Percentiles rank a stretch among this genome's conserved stretches.
Conservation (phyloP, 176 grass and related monocot genomes). For the Hsuehochloa calcarea region DNA sequence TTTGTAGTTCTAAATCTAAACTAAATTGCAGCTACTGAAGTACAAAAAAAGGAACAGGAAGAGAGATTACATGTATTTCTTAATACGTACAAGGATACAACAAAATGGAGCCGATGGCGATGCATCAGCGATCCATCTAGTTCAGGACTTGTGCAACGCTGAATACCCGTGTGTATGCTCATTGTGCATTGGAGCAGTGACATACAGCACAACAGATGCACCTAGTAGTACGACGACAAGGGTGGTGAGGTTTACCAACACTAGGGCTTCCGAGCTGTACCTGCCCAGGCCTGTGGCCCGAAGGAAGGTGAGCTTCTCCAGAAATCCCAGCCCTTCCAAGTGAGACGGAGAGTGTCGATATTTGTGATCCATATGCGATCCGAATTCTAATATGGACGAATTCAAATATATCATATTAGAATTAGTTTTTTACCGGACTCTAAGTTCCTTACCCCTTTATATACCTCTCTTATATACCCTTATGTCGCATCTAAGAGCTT, state of each 20-base stretch:
- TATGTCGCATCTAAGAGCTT: too few species aligned
- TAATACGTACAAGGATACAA: background rate
- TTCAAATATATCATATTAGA: too few species aligned
- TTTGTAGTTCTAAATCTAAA: background rate
- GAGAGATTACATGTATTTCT: background rate
- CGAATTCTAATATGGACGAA: too few species aligned
- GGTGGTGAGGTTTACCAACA: constrained; percentile 66
- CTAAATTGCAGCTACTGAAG: background rate
- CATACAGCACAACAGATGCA: constrained; percentile 54
- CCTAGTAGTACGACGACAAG: constrained; percentile 62
- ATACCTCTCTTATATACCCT: too few species aligned
- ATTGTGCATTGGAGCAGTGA: constrained; percentile 36
- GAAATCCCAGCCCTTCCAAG: constrained; percentile 76
- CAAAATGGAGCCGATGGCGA: background rate
- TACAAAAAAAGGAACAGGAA: background rate
- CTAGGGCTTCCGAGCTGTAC: constrained; percentile 62
- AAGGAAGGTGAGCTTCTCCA: constrained; percentile 95
- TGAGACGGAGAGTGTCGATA: too few species aligned
- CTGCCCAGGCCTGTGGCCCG: constrained; percentile 20
- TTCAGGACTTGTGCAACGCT: constrained; percentile 29
- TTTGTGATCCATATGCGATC: too few species aligned
- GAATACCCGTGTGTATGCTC: constrained; percentile 38
- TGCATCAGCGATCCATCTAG: background rate
- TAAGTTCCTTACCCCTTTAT: too few species aligned
- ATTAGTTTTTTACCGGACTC: too few species aligned